Base-by-base conservation (phyloP, 2,329 filamentous ascomycete genomes). In the Pseudocercospora musae region DNA sequence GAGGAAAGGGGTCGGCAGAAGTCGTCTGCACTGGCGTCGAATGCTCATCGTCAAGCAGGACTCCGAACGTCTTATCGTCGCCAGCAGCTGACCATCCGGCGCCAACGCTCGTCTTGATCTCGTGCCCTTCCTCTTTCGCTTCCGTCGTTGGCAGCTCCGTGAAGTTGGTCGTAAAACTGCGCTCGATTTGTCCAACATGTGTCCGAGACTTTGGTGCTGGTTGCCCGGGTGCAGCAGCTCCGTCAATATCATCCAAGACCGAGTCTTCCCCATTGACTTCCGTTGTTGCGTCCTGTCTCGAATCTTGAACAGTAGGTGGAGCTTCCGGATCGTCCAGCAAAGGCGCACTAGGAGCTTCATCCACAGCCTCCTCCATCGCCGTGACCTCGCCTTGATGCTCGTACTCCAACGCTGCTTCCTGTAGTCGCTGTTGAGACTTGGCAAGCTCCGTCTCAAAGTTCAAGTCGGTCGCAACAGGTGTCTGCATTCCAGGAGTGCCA, bases 361-460 rank as follows among this genome's bases (percentile, higher is more conserved):
- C 74, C 23, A 80, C 69, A 21, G 80, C 79, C 21, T 80, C 75
- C 57, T 82, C 80, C 65, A 82, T 69, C 9, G 77, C 71, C 4
- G 79, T 78, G 0, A 72, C 72, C 55, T 80, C 78, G 44, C 80
- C 77, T 61, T 83, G 80, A 62, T 79, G 77, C 60, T 82, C 80
- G 66, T 82, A 82, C 73, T 50, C 52, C 29, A 54, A 20, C 8
- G 52, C 48, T 13, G 53, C 57, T 21, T 57, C 53, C 57, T 62
- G 52, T 25, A 62, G 25, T 53, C 23, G 48, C 23, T 52, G 53
- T 23, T 62, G 58, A 4, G 21, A 18, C 31, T 48, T 57, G 21
- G 58, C 65, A 9, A 62, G 44, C 52, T 67, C 67, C 5, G 53
- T 59, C 48, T 61, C 66, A 21, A 58, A 53, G 4, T 62, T 31